Evolutionary conservation across 495 filamentous ascomycete genomes (phyloP), one percentile per base, ranked within the genome.

Genomic region (Xylaria nigripes): DNA sequence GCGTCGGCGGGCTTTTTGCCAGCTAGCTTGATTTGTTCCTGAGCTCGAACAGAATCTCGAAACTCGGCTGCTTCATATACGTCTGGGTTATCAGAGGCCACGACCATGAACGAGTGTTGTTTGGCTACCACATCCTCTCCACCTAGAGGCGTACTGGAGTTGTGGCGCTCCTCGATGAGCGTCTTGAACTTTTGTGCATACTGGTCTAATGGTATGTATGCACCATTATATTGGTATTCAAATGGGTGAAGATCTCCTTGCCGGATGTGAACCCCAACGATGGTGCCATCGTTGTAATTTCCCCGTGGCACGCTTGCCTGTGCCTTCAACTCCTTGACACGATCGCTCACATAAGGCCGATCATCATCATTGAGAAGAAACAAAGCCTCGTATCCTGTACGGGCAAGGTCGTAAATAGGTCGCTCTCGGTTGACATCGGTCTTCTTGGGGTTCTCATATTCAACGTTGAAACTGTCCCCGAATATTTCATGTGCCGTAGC

Each of bases 81-180:
- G 34, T 78, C 78, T 0, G 84, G 83, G 61, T 90, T 86, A 60
- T 91, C 87, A 0, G 84, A 86, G 1, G 86, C 84, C 27, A 89
- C 57, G 24, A 87, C 64, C 9, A 85, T 55, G 48, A 76, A 66
- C 25, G 70, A 69, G 32, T 73, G 68, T 44, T 68, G 46, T 54
- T 72, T 66, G 54, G 68, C 65, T 2, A 64, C 57, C 3, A 50
- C 15, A 40, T 70, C 63, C 36, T 68, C 67, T 16, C 54, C 62
- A 24, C 61, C 66, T 9, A 64, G 59, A 8, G 61, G 63, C 15
- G 66, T 68, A 13, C 66, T 67, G 30, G 57, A 61, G 51, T 68
- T 66, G 59, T 67, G 61, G 16, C 61, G 52, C 41, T 62, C 53
- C n/a, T 71, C 70, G 27, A 78, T 58, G 40, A 79, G 43, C 29